Percentiles rank a stretch among this genome's conserved stretches.
phyloP scores from a whole-genome alignment of 1,284 basidiomycete species.

The Boletus smithii region DNA sequence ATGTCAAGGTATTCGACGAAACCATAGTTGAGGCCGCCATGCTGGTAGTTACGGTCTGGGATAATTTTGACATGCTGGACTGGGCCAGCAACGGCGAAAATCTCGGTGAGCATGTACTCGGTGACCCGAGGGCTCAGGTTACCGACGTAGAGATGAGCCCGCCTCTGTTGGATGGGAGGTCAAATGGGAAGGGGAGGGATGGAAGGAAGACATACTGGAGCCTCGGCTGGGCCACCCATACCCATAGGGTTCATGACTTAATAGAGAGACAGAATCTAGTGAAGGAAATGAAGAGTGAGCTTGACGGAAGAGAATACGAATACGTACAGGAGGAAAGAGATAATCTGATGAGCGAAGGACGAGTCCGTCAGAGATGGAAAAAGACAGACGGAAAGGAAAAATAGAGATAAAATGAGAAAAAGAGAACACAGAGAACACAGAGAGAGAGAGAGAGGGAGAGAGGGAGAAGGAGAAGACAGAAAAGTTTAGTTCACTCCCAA shows the following conservation, averaged over 20 bases:
- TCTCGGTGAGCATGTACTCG: slow-evolving; percentile 93
- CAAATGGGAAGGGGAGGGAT: slow-evolving; percentile 28
- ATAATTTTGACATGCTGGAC: slow-evolving; percentile 99
- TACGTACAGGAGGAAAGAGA: slow-evolving; percentile 41
- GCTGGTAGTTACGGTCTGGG: slow-evolving; percentile 95
- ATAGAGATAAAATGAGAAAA: slow-evolving; percentile 45
- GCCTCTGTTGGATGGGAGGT: slow-evolving; percentile 47
- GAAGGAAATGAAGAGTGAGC: background rate
- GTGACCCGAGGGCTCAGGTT: slow-evolving; percentile 93
- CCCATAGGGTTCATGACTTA: slow-evolving; percentile 77
- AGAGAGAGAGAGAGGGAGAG: slow-evolving; percentile 29
- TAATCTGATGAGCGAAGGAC: slow-evolving; percentile 36
- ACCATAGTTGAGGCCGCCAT: slow-evolving; percentile 96
- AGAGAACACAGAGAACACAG: slow-evolving; percentile 44
- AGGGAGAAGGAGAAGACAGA: background rate
- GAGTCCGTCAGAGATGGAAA: slow-evolving; percentile 40
- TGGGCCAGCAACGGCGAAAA: slow-evolving; percentile 92
- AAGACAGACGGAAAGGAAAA: slow-evolving; percentile 38
- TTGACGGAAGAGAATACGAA: slow-evolving; percentile 16
- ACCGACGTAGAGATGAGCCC: slow-evolving; percentile 96
- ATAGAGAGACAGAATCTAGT: slow-evolving; percentile 36
- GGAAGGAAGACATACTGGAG: slow-evolving; percentile 54
- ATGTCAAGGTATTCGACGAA: slow-evolving; percentile 98
- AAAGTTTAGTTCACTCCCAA: slow-evolving; percentile 19
- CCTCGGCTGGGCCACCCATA: slow-evolving; percentile 66